phyloP scores from a whole-genome alignment of 371 early-diverging fungal species.

The Cokeromyces recurvatus region DNA sequence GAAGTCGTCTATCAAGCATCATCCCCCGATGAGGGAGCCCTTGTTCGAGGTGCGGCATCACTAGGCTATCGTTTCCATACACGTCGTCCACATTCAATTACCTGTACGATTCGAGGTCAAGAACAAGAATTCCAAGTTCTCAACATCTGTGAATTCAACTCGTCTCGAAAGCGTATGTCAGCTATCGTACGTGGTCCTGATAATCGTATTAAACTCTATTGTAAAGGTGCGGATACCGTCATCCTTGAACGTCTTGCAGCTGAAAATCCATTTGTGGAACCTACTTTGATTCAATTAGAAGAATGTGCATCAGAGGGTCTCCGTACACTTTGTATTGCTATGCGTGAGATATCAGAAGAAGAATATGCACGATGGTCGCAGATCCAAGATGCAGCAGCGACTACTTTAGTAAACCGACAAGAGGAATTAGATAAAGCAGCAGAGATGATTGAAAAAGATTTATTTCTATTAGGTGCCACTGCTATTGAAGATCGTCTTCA shows the following conservation, averaged over 20 bases:
- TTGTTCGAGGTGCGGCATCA: constrained; percentile 69
- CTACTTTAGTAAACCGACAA: constrained; percentile 82
- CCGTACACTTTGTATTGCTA: constrained; percentile 91
- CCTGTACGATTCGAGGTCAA: constrained; percentile 60
- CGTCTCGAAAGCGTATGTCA: constrained; percentile 96
- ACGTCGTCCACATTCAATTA: constrained; percentile 86
- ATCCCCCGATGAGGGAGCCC: constrained; percentile 82
- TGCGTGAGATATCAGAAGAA: constrained; percentile 83
- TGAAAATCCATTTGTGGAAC: constrained; percentile 74
- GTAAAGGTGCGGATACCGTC: constrained; percentile 99
- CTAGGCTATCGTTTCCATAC: constrained; percentile 72
- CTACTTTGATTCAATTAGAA: constrained; percentile 72
- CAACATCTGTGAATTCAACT: constrained; percentile 96
- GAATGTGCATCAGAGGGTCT: constrained; percentile 90
- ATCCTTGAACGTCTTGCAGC: constrained; percentile 88
- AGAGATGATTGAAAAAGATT: constrained; percentile 89
- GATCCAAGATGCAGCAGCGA: constrained; percentile 84
- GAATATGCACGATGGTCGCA: constrained; percentile 86
- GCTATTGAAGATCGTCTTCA: constrained; percentile 99
- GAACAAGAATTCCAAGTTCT: constrained; percentile 81
- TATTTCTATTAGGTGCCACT: constrained; percentile 93
- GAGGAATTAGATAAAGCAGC: constrained; percentile 89
- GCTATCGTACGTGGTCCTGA: constrained; percentile 87
- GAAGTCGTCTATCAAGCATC: constrained; percentile 64
- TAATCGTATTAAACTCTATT: constrained; percentile 87